Conservation (phyloP, 31 red algal species). For the Asparagopsis taxiformis region DNA sequence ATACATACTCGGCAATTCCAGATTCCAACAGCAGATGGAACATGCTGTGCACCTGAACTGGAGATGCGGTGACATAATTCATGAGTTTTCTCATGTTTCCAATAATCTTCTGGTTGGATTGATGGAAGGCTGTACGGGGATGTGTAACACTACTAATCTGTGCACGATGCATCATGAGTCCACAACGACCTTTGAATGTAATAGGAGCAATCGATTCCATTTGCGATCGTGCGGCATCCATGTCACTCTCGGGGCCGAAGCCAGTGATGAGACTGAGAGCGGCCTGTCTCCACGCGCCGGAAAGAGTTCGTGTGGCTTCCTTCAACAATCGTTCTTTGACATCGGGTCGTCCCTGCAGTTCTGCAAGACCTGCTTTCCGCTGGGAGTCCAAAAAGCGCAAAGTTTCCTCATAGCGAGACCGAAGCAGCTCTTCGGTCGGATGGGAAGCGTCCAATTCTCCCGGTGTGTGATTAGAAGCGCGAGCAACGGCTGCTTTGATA, state of each 20-base stretch:
- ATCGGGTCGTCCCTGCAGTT: background rate
- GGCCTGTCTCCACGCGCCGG: conserved; percentile 8
- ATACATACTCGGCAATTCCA: conserved; percentile 4
- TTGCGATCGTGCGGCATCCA: background rate
- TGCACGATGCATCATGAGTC: background rate
- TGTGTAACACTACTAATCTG: background rate
- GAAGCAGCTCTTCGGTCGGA: background rate
- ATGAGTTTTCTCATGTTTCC: background rate
- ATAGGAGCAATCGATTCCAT: background rate
- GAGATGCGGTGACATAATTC: background rate
- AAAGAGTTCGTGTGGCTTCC: background rate
- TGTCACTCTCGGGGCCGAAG: background rate
- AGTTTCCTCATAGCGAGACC: background rate
- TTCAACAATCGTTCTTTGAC: background rate
- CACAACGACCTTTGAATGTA: background rate
- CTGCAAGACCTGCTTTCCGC: background rate
- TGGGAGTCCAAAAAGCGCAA: background rate
- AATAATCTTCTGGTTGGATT: background rate
- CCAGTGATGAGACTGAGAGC: background rate
- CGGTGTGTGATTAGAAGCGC: background rate
- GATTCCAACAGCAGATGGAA: background rate
- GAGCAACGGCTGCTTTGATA: background rate
- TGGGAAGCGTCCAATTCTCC: background rate
- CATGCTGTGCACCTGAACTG: conserved; percentile 10
- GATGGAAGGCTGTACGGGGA: background rate